Evolutionary conservation across 306 rosid species (phyloP).

Genomic region (Prunus davidiana): DNA sequence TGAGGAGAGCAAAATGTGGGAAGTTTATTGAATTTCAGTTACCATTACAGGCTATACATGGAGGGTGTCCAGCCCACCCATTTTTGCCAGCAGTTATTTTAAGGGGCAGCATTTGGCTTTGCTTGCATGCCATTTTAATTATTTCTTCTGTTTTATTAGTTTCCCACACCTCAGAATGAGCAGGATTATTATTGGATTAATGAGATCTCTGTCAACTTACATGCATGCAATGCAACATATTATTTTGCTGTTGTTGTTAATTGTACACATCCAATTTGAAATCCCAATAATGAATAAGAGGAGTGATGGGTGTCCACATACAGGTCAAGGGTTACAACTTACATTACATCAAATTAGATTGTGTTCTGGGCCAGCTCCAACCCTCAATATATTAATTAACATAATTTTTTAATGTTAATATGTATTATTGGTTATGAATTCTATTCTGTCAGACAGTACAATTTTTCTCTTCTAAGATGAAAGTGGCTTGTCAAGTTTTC

Average conservation of each 20-base stretch:
- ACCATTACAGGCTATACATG: slow-evolving; percentile 6
- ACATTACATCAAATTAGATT: not conserved
- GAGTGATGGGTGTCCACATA: not conserved
- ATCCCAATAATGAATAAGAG: not conserved
- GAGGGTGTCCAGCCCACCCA: slow-evolving; percentile 4
- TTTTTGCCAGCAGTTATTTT: not conserved
- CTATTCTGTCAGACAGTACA: too few species aligned
- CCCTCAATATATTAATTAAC: too few species aligned
- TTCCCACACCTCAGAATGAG: slow-evolving; percentile 6
- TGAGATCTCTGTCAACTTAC: too few species aligned
- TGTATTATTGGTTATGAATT: too few species aligned
- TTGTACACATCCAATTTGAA: not conserved
- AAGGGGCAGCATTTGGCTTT: not conserved
- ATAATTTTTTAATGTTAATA: too few species aligned
- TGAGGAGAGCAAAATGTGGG: slow-evolving; percentile 21
- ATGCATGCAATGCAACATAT: too few species aligned
- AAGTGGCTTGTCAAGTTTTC: too few species aligned
- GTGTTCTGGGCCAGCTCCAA: too few species aligned
- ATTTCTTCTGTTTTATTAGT: not conserved
- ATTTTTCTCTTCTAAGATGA: too few species aligned
- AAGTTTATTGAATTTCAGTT: slow-evolving; percentile 1
- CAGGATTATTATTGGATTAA: not conserved
- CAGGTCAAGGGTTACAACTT: not conserved
- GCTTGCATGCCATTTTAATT: not conserved
- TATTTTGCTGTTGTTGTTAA: too few species aligned